Evolutionary conservation across 2,329 filamentous ascomycete species (phyloP).

Genomic region (Paecilomyces formosus): DNA sequence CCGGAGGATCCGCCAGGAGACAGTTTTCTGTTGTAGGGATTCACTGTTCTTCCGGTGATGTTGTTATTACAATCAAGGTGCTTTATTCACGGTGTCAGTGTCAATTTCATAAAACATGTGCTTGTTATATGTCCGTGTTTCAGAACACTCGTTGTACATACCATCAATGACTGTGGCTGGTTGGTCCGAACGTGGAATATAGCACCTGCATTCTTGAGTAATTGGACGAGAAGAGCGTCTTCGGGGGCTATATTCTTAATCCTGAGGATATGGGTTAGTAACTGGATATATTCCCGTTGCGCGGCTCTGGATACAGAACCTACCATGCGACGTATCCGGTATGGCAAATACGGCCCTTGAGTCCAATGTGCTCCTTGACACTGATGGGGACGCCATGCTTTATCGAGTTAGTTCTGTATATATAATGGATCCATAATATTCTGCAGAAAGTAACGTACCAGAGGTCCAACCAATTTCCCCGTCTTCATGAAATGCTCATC

Average conservation of each 20-base stretch:
- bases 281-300: constrained; percentile 24
- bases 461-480: constrained; percentile 41
- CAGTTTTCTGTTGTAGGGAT: constrained; percentile 33
- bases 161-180: constrained; percentile 35
- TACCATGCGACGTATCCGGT: constrained; percentile 30
- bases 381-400: constrained; percentile 49
- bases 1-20: constrained; percentile 38
- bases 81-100: constrained; percentile 11
- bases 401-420: not conserved
- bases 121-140: not conserved
- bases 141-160: constrained; percentile 11
- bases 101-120: not conserved
- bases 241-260: constrained; percentile 26
- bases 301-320: not conserved
- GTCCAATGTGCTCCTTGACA: constrained; percentile 56
- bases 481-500: constrained; percentile 23
- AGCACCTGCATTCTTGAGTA: constrained; percentile 30
- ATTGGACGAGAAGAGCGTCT: constrained; percentile 26
- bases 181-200: constrained; percentile 39
- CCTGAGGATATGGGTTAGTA: constrained; percentile 12
- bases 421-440: not conserved
- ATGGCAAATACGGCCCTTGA: constrained; percentile 40
- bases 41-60: constrained; percentile 32
- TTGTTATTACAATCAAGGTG: constrained; percentile 33
- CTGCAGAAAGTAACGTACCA: constrained; percentile 16